These are phyloP conservation scores for Diophrys appendiculata DNA, from an alignment of 73 alveolate genomes.

Conservation along the genomic window DNA sequence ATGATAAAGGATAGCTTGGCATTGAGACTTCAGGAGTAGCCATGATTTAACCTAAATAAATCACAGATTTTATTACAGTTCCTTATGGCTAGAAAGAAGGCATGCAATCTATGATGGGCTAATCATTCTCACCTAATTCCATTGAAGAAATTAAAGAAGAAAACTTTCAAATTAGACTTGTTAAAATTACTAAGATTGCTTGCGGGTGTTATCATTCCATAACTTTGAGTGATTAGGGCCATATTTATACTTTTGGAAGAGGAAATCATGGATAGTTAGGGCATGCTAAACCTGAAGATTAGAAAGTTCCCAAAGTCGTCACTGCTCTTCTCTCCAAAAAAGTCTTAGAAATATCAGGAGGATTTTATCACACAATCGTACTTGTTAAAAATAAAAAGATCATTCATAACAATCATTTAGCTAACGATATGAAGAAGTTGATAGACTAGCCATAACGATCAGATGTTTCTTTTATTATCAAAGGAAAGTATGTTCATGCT, in stretches of 20 bases:
- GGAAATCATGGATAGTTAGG: conserved; percentile 79
- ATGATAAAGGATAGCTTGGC: conserved; percentile 66
- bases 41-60: conserved; percentile 13
- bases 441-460: conserved; percentile 45
- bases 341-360: conserved; percentile 62
- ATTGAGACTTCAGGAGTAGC: conserved; percentile 43
- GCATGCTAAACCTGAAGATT: conserved; percentile 54
- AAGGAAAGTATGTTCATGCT: conserved; percentile 42
- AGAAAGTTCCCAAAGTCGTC: conserved; percentile 29
- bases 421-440: conserved; percentile 54
- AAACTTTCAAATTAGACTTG: no score
- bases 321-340: conserved; percentile 39
- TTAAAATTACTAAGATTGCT: conserved; percentile 36
- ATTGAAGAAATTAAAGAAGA: no score
- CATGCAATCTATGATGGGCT: no score
- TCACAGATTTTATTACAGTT: conserved; percentile 39
- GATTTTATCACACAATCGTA: conserved; percentile 62
- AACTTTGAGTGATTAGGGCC: conserved; percentile 60
- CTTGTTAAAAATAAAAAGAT: conserved; percentile 32
- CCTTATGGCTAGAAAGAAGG: no score
- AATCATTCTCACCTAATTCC: no score
- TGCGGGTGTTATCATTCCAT: conserved; percentile 79
- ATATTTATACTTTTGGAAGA: conserved; percentile 70
- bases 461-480: conserved; percentile 53
- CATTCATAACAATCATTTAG: conserved; percentile 14